Conservation (phyloP, 495 filamentous ascomycete species). For the Thozetella sp. region DNA sequence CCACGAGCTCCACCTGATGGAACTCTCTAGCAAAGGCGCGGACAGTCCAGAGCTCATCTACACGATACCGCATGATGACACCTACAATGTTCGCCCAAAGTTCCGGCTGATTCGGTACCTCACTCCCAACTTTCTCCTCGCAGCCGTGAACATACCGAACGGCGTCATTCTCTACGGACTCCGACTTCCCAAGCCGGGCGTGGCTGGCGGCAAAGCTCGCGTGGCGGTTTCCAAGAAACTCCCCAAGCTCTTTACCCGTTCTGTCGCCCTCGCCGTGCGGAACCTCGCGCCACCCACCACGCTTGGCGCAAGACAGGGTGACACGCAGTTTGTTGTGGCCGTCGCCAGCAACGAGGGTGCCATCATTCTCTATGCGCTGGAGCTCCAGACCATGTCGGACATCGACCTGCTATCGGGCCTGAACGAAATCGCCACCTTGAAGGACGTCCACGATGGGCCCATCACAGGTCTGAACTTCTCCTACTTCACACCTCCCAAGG, state of each 20-base stretch:
- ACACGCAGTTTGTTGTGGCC: conserved; percentile 78
- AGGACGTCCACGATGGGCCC: conserved; percentile 76
- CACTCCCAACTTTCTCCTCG: conserved; percentile 72
- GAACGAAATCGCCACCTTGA: conserved; percentile 62
- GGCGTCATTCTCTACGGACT: conserved; percentile 55
- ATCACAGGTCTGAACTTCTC: conserved; percentile 88
- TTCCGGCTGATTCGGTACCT: conserved; percentile 78
- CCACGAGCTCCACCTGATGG: conserved; percentile 65
- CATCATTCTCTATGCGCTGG: conserved; percentile 74
- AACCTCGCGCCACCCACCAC: conserved; percentile 57
- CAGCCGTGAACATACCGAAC: conserved; percentile 53
- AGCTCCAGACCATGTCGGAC: conserved; percentile 46
- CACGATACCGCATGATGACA: conserved; percentile 55
- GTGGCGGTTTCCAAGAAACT: conserved; percentile 40
- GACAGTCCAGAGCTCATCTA: conserved; percentile 62
- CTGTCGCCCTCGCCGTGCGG: conserved; percentile 74
- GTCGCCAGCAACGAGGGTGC: conserved; percentile 83
- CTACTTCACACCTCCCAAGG: conserved; percentile 60
- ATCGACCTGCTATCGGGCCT: conserved; percentile 59
- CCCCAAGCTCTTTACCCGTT: conserved; percentile 43
- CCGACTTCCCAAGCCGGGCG: conserved; percentile 32
- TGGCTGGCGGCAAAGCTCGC: conserved; percentile 35
- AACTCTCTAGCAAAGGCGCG: conserved; percentile 49
- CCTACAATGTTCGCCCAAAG: conserved; percentile 49
- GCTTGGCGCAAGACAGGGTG: conserved; percentile 42